These are phyloP conservation scores for Omphalotus olearius DNA, from an alignment of 1,284 basidiomycete genomes.

Conservation along the genomic window DNA sequence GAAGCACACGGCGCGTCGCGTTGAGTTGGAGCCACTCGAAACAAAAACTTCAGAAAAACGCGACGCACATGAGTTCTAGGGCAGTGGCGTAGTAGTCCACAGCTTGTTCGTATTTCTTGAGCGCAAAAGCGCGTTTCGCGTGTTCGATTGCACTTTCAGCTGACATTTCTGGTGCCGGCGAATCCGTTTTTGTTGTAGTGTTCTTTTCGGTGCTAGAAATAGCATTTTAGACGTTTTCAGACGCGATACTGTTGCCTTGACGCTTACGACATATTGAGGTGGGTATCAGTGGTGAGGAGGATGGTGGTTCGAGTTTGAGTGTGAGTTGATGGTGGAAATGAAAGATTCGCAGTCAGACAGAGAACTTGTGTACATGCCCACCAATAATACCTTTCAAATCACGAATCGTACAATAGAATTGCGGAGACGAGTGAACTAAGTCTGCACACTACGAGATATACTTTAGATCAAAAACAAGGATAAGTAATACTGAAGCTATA, in stretches of 20 bases:
- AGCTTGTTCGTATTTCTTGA: constrained; percentile 83
- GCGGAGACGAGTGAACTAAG: too few relatives aligned
- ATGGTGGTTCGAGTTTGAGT: background rate
- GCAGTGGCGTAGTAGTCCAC: constrained; percentile 82
- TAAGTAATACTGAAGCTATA: too few relatives aligned
- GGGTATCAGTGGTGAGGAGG: background rate
- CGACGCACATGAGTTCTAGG: constrained; percentile 72
- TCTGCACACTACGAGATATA: too few relatives aligned
- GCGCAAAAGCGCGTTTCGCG: constrained; percentile 82
- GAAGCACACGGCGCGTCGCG: background rate
- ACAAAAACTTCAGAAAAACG: constrained; percentile 23
- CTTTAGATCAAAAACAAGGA: too few relatives aligned
- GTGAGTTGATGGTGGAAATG: too few relatives aligned
- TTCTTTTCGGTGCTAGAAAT: constrained; percentile 11
- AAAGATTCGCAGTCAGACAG: too few relatives aligned
- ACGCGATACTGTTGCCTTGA: background rate
- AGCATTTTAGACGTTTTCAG: constrained; percentile 2
- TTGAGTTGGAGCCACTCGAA: constrained; percentile 14
- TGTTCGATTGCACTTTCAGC: constrained; percentile 64
- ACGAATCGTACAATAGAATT: too few relatives aligned
- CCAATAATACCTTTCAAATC: too few relatives aligned
- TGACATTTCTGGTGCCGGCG: constrained; percentile 22
- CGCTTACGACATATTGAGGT: constrained; percentile 5
- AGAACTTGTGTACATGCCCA: too few relatives aligned
- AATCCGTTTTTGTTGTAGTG: constrained; percentile 9